Evolutionary conservation across 306 rosid species (phyloP), one percentile per base, ranked within the genome.

Genomic region (Quercus wislizeni): DNA sequence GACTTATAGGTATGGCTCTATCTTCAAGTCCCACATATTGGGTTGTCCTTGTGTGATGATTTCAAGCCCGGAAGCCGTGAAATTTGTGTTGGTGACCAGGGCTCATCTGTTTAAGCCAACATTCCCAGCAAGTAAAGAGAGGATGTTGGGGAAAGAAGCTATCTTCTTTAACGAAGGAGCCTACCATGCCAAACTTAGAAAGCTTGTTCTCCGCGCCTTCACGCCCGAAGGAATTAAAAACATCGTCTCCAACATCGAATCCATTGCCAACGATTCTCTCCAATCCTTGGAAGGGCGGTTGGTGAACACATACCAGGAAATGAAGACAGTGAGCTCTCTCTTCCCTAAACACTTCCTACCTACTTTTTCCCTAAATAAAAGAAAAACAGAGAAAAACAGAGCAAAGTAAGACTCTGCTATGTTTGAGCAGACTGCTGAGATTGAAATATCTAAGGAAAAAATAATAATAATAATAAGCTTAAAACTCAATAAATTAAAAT

Each of bases 11-110:
- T 95, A 86, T 81, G 99, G 99, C 20, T 81, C 97, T 10, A 88
- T 95, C 86, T 95, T 93, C 94, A 95, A 95, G 91, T 87, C 99
- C 43, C 97, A 95, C 94, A 91, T 95, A 86, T 71, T 95, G 82
- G 99, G 99, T 3, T 95, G 97, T 79, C 99, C 99, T 9, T 93
- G 98, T 33, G 97, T 91, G 80, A 93, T 95, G 99, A 84, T 91
- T 78, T 91, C 99, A 1, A 93, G 93, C 74, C 98, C 99, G 0
- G 97, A 91, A 35, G 99, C 98, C 5, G 99, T 90, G 0, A 95
- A 89, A 69, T 91, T 95, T 77, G 99, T 95, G 61, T 89, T 95
- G 3, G 85, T 83, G 3, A 90, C 88, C 4, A 88, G 75, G 77
- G 90, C 97, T 67, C 91, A 90, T 18, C 92, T 95, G 5, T 95